phyloP scores from a whole-genome alignment of 2,329 filamentous ascomycete genomes.

The Fusarium mangiferae region DNA sequence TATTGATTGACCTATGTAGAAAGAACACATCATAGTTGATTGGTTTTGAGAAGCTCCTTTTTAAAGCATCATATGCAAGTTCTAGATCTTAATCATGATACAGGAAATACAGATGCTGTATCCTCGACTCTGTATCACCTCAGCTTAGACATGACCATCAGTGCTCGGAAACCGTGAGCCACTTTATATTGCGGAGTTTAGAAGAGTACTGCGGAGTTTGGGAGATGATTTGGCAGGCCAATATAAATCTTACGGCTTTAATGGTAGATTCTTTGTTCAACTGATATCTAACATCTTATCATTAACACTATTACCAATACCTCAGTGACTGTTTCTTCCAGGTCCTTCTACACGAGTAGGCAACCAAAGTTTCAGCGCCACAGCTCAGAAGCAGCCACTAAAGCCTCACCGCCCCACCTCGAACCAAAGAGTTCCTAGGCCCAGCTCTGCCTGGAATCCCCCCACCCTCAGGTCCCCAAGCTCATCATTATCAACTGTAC shows the following conservation, averaged over 20 bases:
- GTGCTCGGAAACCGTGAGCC: background rate
- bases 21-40: background rate
- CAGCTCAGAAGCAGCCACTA: conserved; percentile 30
- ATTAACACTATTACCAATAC: background rate
- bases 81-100: background rate
- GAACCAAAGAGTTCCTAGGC: background rate
- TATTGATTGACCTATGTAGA: background rate
- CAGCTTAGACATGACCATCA: background rate
- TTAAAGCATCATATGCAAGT: background rate
- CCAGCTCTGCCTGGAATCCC: conserved; percentile 18
- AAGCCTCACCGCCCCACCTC: conserved; percentile 43
- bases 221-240: background rate
- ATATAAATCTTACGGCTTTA: background rate
- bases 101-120: background rate
- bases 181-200: conserved; percentile 29
- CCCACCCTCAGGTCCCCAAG: conserved; percentile 32
- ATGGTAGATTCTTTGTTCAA: background rate
- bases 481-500: conserved; percentile 21
- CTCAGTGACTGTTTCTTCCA: conserved; percentile 15
- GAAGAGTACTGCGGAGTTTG: conserved; percentile 27
- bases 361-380: conserved; percentile 32
- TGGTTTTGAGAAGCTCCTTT: background rate
- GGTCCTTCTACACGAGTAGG: conserved; percentile 13
- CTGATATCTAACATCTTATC: background rate
- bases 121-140: background rate